Evolutionary conservation across 148 eudicot species (phyloP).

Genomic region (Tetragonia tetragonoides): DNA sequence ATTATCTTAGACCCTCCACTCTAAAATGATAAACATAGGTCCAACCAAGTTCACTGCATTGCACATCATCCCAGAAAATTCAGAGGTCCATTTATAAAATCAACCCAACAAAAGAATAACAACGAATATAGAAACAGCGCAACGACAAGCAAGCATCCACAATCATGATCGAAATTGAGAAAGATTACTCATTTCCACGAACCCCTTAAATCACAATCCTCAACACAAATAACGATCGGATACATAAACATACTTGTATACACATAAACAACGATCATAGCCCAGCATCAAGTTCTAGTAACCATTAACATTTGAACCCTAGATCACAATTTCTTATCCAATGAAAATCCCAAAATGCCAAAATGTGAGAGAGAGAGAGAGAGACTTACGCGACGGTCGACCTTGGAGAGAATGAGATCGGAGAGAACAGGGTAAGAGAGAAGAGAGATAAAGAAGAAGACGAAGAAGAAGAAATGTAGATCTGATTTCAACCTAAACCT

Average conservation of each 20-base stretch:
- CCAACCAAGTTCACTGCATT: not conserved
- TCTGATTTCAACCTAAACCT: constrained; percentile 30
- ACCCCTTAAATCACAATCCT: not conserved
- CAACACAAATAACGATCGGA: not conserved
- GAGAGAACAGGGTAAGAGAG: constrained; percentile 44
- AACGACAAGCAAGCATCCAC: not conserved
- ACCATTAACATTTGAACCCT: not conserved
- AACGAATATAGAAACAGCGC: not conserved
- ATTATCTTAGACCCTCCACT: not conserved
- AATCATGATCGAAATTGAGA: not conserved
- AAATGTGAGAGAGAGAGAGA: not conserved
- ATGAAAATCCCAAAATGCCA: too few species aligned
- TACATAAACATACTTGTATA: not conserved
- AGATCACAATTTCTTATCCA: constrained; percentile 2
- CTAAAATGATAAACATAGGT: not conserved
- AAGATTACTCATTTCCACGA: not conserved
- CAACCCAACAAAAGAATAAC: not conserved
- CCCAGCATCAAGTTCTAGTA: not conserved
- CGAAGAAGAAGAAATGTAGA: constrained; percentile 26
- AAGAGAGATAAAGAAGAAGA: constrained; percentile 29
- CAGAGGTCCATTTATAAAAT: not conserved
- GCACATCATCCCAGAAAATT: not conserved
- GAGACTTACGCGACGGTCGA: constrained; percentile 77
- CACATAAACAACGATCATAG: constrained; percentile 10
- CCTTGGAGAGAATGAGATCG: constrained; percentile 79